A percentile compares a stretch with the other conserved stretches of the same genome.
phyloP scores from a whole-genome alignment of 495 filamentous ascomycete species.

The Lasiosphaeria miniovina region DNA sequence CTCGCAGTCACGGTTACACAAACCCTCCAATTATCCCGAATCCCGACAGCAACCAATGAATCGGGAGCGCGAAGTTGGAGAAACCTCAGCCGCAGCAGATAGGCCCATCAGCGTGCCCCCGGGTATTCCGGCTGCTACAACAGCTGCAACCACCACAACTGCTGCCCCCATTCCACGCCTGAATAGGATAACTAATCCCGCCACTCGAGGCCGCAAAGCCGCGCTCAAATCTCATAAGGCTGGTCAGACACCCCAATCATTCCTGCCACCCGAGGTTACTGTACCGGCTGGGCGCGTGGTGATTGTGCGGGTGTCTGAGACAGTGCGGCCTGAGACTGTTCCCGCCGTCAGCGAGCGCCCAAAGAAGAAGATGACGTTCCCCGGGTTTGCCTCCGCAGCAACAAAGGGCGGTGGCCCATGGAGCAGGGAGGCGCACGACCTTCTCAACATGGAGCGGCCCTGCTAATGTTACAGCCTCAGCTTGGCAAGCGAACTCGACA shows the following conservation, averaged over 20 bases:
- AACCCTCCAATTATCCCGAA: neutral
- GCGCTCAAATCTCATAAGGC: slow-evolving; percentile 46
- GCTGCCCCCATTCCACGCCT: neutral
- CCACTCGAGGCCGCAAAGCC: slow-evolving; percentile 48
- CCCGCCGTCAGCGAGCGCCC: slow-evolving; percentile 19
- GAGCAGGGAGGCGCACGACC: slow-evolving; percentile 52
- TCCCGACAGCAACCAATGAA: slow-evolving; percentile 5
- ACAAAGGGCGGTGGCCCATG: slow-evolving; percentile 45
- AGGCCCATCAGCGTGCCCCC: neutral
- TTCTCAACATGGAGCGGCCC: slow-evolving; percentile 45
- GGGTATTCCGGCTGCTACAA: neutral
- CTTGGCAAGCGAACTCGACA: neutral
- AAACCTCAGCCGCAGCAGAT: neutral
- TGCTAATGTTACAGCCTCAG: slow-evolving; percentile 11
- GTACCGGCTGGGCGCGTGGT: slow-evolving; percentile 4
- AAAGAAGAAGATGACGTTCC: slow-evolving; percentile 29
- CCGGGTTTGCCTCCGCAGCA: slow-evolving; percentile 36
- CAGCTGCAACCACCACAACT: neutral
- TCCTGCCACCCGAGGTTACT: slow-evolving; percentile 32
- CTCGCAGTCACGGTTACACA: slow-evolving; percentile 13
- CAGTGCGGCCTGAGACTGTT: slow-evolving; percentile 10
- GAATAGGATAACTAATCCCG: slow-evolving; percentile 39
- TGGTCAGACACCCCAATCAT: slow-evolving; percentile 40
- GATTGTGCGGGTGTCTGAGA: slow-evolving; percentile 5
- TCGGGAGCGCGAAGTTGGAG: neutral